Evolutionary conservation across 1,139 yeast genomes (phyloP), one percentile per base, ranked within the genome.

Genomic region (Suhomyces anneliseae): DNA sequence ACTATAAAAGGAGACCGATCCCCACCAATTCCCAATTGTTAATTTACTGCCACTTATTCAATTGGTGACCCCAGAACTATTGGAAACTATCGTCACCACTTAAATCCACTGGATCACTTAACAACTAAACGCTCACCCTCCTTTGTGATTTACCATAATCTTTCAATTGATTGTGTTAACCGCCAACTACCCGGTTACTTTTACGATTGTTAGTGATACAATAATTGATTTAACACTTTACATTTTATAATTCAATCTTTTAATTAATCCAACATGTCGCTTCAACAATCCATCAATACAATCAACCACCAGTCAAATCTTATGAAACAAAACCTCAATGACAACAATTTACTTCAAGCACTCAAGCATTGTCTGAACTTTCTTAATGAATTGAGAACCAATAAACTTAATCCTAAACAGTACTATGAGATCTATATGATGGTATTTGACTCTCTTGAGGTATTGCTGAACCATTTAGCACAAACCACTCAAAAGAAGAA

Each of bases 381-480:
- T 69, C 74, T 93, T 46, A 84, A 85, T 36, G 98, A 93, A 65
- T 72, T 93, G 44, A 75, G 98, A 46, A 87, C 93, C 9, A 82
- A 85, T 43, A 76, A 78, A 43, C 73, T 90, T 53, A 78, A 90
- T 3, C 99, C 99, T 1, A 92, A 92, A 64, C 95, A 89, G 64
- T 93, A 93, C 72, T 93, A 93, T 64, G 99, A 93, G 65, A 70
- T 95, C 42, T 93, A 93, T 68, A 88, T 90, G 62, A 76, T 87
- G 44, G 84, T 87, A 1, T 92, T 87, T 59, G 99, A 93, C 65
- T 85, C 96, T 0, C 72, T 95, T 62, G 87, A 88, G 44, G 70
- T 78, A 38, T 72, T 93, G 43, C 81, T 90, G 2, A 71, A 72
- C 12, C 87, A 84, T 59, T 70, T 93, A 51, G 74, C 79, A 46